phyloP scores from a whole-genome alignment of 345 rosid species.

The Punica granatum region DNA sequence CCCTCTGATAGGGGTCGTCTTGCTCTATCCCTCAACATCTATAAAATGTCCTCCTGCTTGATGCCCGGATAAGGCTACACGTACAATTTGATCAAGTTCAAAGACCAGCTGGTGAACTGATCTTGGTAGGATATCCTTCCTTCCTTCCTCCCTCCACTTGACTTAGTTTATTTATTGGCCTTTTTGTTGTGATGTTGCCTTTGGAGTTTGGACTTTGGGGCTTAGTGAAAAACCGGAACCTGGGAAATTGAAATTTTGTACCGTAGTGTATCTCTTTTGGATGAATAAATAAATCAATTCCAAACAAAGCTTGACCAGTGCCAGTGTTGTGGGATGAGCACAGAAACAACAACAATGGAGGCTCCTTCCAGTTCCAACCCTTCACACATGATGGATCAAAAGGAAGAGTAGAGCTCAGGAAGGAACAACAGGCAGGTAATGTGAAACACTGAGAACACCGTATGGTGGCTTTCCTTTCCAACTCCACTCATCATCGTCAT shows the following conservation, averaged over 20 bases:
- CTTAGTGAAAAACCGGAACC: not conserved
- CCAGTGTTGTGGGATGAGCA: not conserved
- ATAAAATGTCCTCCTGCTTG: too few relatives aligned
- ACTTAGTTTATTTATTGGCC: not conserved
- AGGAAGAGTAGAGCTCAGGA: not conserved
- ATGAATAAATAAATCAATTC: not conserved
- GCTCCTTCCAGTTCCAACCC: not conserved
- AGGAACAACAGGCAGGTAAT: not conserved
- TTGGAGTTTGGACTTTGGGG: not conserved
- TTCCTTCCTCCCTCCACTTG: not conserved
- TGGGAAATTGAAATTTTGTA: constrained; percentile 3
- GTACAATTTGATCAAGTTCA: not conserved
- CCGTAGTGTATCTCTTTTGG: constrained; percentile 4
- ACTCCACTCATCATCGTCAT: not conserved
- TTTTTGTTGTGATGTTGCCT: not conserved
- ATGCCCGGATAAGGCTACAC: not conserved
- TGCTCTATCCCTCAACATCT: not conserved
- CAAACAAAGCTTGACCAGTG: not conserved
- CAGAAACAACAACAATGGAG: not conserved
- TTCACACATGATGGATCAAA: not conserved
- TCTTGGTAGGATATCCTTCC: too few relatives aligned
- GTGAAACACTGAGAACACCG: not conserved
- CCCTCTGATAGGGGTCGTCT: not conserved
- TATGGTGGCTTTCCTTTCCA: not conserved
- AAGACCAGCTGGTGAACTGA: not conserved